Percentiles rank a stretch among this genome's conserved stretches.
These are phyloP conservation scores for Cymbidium sinense DNA, from an alignment of 106 monocot genomes.

Conservation along the genomic window DNA sequence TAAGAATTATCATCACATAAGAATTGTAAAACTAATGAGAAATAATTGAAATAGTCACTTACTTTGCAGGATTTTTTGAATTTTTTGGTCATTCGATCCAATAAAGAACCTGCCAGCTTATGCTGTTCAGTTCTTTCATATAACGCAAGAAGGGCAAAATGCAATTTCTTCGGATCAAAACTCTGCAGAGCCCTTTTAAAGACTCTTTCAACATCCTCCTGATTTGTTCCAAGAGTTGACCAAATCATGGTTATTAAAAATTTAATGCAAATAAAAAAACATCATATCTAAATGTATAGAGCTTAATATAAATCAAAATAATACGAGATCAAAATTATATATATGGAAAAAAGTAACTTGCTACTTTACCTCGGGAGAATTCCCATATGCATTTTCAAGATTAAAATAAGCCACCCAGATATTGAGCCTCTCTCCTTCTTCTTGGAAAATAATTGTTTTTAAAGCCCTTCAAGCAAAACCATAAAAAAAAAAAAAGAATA, in stretches of 20 bases:
- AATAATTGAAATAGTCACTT: constrained; percentile 5
- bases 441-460: constrained; percentile 69
- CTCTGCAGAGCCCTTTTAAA: constrained; percentile 79
- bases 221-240: neutral
- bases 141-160: constrained; percentile 74
- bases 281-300: neutral
- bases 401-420: constrained; percentile 96
- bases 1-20: neutral
- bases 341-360: too few relatives aligned
- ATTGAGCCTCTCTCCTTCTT: constrained; percentile 92
- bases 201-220: constrained; percentile 74
- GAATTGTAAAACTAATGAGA: neutral
- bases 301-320: neutral
- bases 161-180: constrained; percentile 80
- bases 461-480: constrained; percentile 54
- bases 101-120: constrained; percentile 60
- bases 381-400: constrained; percentile 90
- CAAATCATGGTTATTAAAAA: neutral
- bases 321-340: too few relatives aligned
- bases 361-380: constrained; percentile 56
- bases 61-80: constrained; percentile 92
- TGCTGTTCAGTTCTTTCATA: constrained; percentile 76
- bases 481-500: neutral
- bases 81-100: constrained; percentile 77
- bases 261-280: neutral